Evolutionary conservation across 106 monocot genomes (phyloP), one percentile per base, ranked within the genome.

Genomic region (Apostasia shenzhenica): DNA sequence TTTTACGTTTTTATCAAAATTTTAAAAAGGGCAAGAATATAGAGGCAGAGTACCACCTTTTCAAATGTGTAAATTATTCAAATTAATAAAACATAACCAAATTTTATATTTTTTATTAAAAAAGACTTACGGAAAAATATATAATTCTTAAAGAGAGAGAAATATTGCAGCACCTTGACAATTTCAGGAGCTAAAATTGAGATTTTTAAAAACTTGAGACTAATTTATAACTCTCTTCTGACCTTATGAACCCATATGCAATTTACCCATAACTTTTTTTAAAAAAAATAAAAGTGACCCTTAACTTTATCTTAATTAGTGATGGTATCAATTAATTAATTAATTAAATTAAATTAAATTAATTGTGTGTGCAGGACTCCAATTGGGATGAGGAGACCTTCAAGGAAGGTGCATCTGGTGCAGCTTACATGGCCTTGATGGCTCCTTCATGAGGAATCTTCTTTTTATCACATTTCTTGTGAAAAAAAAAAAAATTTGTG

Each of bases 341-440:
- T 26, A 26, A 26, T 26, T 26, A 26, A 50, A 50, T 50, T 4
- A 8, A n/a, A n/a, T n/a, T 50, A 50, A 50, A 50, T 50, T 4
- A 8, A 50, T 50, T 4, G 50, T 50, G 50, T 8, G 8, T 62
- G 39, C 61, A 62, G 61, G 61, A 44, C 12, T 62, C 61, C 44
- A 12, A 41, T 62, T 62, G 61, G 61, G 61, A 62, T 12, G 61
- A 62, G 12, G 2, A 44, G 44, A 44, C 61, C 8, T 62, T 62
- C 61, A 62, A 62, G 61, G 61, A 62, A 62, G 61, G 43, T 9
- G 8, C 44, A 3, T 8, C 61, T n/a, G 41, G 13, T 40, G 61
- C 61, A 13, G 61, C 61, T 62, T 5, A 62, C 44, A 62, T 45
- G 61, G 61, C 61, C 0, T 44, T 62, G 6, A 5, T 4, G 8